Evolutionary conservation across 441 rosid species (phyloP).

Genomic region (Gossypium gossypioides): DNA sequence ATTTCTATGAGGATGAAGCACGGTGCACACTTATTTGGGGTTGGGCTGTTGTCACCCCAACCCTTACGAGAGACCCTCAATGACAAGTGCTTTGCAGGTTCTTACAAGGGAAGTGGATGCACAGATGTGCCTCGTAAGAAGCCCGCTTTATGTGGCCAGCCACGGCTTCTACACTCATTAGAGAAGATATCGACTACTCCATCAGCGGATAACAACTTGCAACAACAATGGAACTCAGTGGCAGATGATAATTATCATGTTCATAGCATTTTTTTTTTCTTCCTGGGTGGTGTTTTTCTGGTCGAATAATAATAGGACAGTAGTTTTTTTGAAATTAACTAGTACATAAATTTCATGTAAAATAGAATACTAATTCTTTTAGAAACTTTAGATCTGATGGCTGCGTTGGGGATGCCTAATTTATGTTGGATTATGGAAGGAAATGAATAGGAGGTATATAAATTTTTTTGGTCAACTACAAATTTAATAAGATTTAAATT

Average conservation of each 20-base stretch:
- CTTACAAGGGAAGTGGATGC: conserved; percentile 40
- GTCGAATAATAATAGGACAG: background rate
- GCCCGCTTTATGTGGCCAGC: conserved; percentile 71
- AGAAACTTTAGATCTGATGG: too few relatives aligned
- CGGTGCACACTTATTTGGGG: conserved; percentile 38
- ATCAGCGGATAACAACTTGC: conserved; percentile 20
- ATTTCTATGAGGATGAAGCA: conserved; percentile 30
- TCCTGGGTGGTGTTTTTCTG: background rate
- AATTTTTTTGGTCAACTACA: too few relatives aligned
- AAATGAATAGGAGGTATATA: too few relatives aligned
- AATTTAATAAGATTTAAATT: too few relatives aligned
- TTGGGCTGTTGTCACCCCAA: conserved; percentile 71
- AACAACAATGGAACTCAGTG: conserved; percentile 30
- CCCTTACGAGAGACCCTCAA: conserved; percentile 52
- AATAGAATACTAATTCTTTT: too few relatives aligned
- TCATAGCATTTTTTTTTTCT: background rate
- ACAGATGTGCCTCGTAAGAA: conserved; percentile 39
- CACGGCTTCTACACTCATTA: conserved; percentile 43
- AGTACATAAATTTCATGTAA: too few relatives aligned
- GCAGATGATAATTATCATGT: conserved; percentile 23
- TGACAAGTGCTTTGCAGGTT: conserved; percentile 50
- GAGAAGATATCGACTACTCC: conserved; percentile 35
- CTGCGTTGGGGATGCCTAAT: too few relatives aligned
- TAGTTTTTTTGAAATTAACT: background rate
- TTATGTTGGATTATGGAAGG: too few relatives aligned